Evolutionary conservation across 257 asterid genomes (phyloP), one percentile per base, ranked within the genome.

Genomic region (Lycium ferocissimum): DNA sequence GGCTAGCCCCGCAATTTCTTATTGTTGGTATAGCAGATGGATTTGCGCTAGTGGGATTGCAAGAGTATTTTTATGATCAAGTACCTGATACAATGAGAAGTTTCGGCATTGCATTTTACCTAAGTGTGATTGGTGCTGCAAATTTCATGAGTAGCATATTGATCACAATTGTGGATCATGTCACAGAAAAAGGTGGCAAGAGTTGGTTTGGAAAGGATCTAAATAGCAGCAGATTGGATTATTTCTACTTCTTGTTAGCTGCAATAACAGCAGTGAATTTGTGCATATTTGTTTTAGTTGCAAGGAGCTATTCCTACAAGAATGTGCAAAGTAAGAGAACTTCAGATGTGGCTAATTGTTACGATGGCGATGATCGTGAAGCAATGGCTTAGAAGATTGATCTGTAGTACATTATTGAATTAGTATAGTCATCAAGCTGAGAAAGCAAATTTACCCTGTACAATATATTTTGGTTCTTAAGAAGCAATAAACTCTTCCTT

Each of bases 11-110:
- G 6, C 98, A 95, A 84, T 93, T 92, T 59, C 91, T 94, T 82
- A 85, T 95, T 0, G 96, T 95, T 0, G 98, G 98, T 54, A 95
- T 97, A 0, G 98, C 96, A 4, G 98, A 95, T 83, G 98, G 96
- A 1, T 95, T 95, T 54, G 95, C 94, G 8, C 89, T 94, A 18
- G 98, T 95, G 0, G 98, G 98, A 2, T 95, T 94, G 89, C 95
- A 93, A 0, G 98, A 95, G 86, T 95, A 94, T 65, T 95, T 95
- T 83, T 92, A 92, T 43, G 83, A 94, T 18, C 97, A 95, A 88
- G 98, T 95, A 33, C 98, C 98, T 0, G 97, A 90, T 86, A 88
- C 92, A 86, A 94, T 94, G 97, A 94, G 93, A 87, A 92, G 97
- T 2, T 90, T 95, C 92, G 94, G 98, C 86, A 94, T 95, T 0